phyloP scores from a whole-genome alignment of 371 early-diverging fungal genomes.

The Circinella minor region DNA sequence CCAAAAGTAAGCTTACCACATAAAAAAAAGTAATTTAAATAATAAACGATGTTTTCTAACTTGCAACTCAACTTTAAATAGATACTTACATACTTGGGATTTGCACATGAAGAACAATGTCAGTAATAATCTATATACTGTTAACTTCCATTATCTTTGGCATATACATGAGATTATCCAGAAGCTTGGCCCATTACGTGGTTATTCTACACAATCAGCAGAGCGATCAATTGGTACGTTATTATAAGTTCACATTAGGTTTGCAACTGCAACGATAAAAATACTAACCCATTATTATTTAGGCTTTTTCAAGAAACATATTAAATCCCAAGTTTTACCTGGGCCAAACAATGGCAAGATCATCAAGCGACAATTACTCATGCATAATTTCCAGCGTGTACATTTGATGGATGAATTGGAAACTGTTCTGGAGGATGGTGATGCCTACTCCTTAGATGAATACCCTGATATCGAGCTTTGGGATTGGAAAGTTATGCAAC shows the following conservation, averaged over 20 bases:
- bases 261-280: too few species aligned
- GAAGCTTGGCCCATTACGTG: neutral
- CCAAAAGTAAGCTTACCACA: neutral
- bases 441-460: too few species aligned
- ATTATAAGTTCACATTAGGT: too few species aligned
- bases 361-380: neutral
- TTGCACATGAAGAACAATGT: neutral
- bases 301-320: neutral
- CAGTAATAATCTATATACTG: neutral
- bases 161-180: neutral
- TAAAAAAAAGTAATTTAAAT: neutral
- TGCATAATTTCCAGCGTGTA: neutral
- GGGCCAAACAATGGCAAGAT: neutral
- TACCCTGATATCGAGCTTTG: neutral
- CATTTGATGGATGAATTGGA: neutral
- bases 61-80: neutral
- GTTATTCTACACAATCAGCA: neutral
- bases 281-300: too few species aligned
- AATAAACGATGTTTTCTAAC: neutral
- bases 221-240: neutral
- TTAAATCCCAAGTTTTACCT: neutral
- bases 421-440: too few species aligned
- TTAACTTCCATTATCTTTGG: neutral
- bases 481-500: neutral
- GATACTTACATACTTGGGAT: neutral